A percentile compares a stretch with the other conserved stretches of the same genome.
phyloP scores from a whole-genome alignment of 768 basidiomycete species.

The Tylopilus balloui region DNA sequence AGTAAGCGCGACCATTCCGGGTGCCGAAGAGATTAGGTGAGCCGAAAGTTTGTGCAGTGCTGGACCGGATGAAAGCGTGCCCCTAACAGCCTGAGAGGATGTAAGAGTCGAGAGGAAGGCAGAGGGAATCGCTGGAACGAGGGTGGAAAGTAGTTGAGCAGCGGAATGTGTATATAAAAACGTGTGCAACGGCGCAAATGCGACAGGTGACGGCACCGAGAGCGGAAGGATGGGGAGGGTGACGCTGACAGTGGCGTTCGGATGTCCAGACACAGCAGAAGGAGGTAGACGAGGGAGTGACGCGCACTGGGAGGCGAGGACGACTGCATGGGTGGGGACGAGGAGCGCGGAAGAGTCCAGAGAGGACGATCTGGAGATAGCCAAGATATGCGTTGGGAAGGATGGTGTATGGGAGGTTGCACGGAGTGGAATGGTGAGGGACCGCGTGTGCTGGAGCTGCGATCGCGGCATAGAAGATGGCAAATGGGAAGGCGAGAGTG shows the following conservation, averaged over 20 bases:
- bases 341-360: slow-evolving; percentile 38
- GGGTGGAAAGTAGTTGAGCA: slow-evolving; percentile 44
- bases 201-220: slow-evolving; percentile 55
- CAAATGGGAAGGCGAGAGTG: slow-evolving; percentile 46
- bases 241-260: slow-evolving; percentile 32
- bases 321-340: slow-evolving; percentile 64
- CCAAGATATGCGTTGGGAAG: slow-evolving; percentile 52
- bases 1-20: slow-evolving; percentile 43
- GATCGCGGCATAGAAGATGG: slow-evolving; percentile 28
- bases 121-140: slow-evolving; percentile 37
- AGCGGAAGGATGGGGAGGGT: slow-evolving; percentile 60
- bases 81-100: slow-evolving; percentile 32
- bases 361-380: slow-evolving; percentile 34
- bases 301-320: slow-evolving; percentile 67
- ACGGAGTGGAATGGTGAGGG: slow-evolving; percentile 31
- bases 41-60: slow-evolving; percentile 53
- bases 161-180: slow-evolving; percentile 66
- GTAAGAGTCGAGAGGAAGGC: slow-evolving; percentile 30
- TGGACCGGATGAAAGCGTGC: slow-evolving; percentile 44
- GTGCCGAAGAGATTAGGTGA: slow-evolving; percentile 47
- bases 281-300: slow-evolving; percentile 54
- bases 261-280: slow-evolving; percentile 31
- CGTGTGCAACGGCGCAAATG: slow-evolving; percentile 53
- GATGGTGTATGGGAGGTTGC: slow-evolving; percentile 20
- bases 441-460: slow-evolving; percentile 31